A percentile compares a stretch with the other conserved stretches of the same genome.
Conservation (phyloP, 305 asterid genomes). For the Fraxinus angustifolia region DNA sequence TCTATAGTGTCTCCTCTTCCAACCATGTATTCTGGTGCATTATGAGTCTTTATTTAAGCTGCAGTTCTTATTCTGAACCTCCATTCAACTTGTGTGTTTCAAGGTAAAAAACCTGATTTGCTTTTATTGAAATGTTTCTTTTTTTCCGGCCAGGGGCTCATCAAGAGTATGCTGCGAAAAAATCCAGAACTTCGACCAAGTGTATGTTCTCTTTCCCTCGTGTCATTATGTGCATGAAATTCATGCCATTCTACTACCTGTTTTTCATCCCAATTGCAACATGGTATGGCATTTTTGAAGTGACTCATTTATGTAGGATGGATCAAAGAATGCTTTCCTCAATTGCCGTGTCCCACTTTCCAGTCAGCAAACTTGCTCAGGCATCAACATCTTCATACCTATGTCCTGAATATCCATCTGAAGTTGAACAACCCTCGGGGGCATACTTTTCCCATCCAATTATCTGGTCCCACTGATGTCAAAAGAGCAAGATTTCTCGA, state of each 20-base stretch:
- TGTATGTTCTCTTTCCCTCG: slow-evolving; percentile 38
- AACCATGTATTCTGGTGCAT: no score
- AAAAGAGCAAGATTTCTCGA: no score
- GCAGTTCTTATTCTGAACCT: background rate
- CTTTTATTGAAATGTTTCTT: slow-evolving; percentile 4
- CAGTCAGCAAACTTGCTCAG: no score
- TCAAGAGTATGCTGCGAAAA: slow-evolving; percentile 90
- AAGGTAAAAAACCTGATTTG: background rate
- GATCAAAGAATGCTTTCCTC: background rate
- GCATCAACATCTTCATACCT: no score
- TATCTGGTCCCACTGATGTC: background rate
- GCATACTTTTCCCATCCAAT: no score
- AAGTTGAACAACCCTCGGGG: no score
- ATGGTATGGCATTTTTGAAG: background rate
- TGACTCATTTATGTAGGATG: background rate
- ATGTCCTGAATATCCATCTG: no score
- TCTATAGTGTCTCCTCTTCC: no score
- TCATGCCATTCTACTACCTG: background rate
- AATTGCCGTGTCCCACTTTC: background rate
- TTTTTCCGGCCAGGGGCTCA: slow-evolving; percentile 61
- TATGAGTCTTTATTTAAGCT: background rate
- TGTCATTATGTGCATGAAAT: background rate
- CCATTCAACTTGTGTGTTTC: background rate
- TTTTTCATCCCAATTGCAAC: background rate
- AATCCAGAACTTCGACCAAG: slow-evolving; percentile 91